Percentiles rank a stretch among this genome's conserved stretches.
Conservation (phyloP, 441 rosid species). For the Flueggea neowawraea region DNA sequence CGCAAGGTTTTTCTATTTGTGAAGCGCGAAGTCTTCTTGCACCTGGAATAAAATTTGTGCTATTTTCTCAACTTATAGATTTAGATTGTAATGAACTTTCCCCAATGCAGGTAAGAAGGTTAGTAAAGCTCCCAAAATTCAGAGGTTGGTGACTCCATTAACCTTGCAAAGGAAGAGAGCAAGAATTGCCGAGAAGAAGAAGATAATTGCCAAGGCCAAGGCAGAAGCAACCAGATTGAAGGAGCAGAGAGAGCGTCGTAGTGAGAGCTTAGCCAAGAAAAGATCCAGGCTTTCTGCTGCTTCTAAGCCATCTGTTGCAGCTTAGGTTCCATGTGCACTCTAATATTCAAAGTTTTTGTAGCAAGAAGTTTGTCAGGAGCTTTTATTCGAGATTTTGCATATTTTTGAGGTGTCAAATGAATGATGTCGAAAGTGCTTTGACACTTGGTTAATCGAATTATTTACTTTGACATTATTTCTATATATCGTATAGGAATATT, state of each 20-base stretch:
- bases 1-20: too few species aligned
- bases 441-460: too few species aligned
- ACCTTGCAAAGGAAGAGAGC: constrained; percentile 51
- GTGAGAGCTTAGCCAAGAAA: constrained; percentile 49
- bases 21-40: too few species aligned
- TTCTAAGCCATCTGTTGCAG: constrained; percentile 38
- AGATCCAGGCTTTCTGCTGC: constrained; percentile 49
- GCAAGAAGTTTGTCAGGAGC: too few species aligned
- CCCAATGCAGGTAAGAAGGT: constrained; percentile 37
- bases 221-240: constrained; percentile 43
- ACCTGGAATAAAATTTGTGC: too few species aligned
- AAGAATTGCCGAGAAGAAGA: constrained; percentile 45
- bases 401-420: too few species aligned
- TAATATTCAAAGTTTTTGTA: too few species aligned
- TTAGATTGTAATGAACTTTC: neutral
- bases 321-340: constrained; percentile 9
- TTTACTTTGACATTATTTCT: too few species aligned
- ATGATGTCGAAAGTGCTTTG: too few species aligned
- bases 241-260: constrained; percentile 49
- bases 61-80: too few species aligned
- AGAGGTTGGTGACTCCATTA: constrained; percentile 47
- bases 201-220: constrained; percentile 47
- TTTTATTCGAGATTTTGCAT: too few species aligned
- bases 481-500: too few species aligned
- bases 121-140: constrained; percentile 54